These are phyloP conservation scores for Quercus wislizeni DNA, from an alignment of 306 rosid species.

Conservation along the genomic window DNA sequence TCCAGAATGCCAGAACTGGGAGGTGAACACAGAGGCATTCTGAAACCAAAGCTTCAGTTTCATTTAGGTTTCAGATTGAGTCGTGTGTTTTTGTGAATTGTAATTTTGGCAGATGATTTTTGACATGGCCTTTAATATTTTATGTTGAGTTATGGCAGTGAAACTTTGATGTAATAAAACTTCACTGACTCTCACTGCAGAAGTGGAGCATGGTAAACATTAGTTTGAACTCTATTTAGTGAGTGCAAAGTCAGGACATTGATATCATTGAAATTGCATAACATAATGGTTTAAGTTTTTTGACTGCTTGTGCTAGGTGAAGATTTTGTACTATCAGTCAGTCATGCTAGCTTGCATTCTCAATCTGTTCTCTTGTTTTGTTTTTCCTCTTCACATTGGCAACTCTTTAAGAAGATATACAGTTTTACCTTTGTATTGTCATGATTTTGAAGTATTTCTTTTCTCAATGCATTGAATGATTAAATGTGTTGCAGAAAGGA, in stretches of 20 bases:
- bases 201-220: neutral
- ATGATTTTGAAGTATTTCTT: neutral
- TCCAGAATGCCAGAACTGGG: too few species aligned
- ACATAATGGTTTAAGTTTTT: neutral
- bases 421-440: neutral
- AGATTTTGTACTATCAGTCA: neutral
- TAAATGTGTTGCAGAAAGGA: slow-evolving; percentile 65
- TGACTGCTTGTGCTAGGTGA: neutral
- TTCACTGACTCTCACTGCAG: neutral
- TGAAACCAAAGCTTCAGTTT: too few species aligned
- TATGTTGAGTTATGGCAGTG: neutral
- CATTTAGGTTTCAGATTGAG: too few species aligned
- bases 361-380: neutral
- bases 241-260: neutral
- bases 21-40: too few species aligned
- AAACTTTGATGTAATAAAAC: neutral
- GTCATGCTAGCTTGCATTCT: neutral
- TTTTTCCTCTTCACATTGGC: neutral
- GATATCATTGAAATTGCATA: neutral
- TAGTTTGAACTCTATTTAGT: too few species aligned
- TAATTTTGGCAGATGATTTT: too few species aligned
- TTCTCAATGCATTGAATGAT: slow-evolving; percentile 22
- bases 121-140: too few species aligned
- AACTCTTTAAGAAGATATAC: neutral
- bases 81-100: too few species aligned